A percentile compares a stretch with the other conserved stretches of the same genome.
Conservation (phyloP, 306 rosid species). For the Psophocarpus tetragonolobus region DNA sequence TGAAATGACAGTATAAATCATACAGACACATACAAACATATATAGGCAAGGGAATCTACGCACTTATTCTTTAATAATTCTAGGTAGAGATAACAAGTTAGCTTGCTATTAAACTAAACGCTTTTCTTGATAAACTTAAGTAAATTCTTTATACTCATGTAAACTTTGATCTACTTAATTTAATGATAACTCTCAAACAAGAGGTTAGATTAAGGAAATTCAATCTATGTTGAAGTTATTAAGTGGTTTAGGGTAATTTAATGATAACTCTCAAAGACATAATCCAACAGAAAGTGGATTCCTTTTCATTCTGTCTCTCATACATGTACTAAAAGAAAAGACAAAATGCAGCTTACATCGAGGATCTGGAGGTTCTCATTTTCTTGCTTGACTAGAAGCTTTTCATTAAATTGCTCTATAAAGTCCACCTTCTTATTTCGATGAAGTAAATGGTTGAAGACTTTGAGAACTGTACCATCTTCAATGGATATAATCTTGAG, state of each 20-base stretch:
- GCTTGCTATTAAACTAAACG: too few relatives aligned
- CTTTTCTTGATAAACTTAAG: too few relatives aligned
- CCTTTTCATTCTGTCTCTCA: not conserved
- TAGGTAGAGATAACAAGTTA: too few relatives aligned
- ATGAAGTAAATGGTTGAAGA: conserved; percentile 85
- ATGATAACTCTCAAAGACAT: too few relatives aligned
- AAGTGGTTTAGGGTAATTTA: not conserved
- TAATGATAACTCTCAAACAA: not conserved
- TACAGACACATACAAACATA: not conserved
- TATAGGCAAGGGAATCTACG: not conserved
- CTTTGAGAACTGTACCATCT: conserved; percentile 92
- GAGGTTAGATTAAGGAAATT: not conserved
- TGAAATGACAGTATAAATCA: not conserved
- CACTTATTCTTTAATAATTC: too few relatives aligned
- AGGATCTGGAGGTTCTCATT: conserved; percentile 95
- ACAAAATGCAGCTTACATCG: conserved; percentile 58
- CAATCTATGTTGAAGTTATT: not conserved
- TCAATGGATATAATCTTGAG: conserved; percentile 89
- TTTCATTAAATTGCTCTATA: conserved; percentile 96
- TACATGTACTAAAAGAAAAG: not conserved
- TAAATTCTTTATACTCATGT: too few relatives aligned
- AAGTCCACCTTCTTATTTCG: conserved; percentile 93
- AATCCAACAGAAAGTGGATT: not conserved
- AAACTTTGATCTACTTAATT: not conserved
- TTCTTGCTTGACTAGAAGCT: conserved; percentile 97